These are phyloP conservation scores for Trichoderma endophyticum DNA, from an alignment of 2,329 filamentous ascomycete species.

Conservation along the genomic window DNA sequence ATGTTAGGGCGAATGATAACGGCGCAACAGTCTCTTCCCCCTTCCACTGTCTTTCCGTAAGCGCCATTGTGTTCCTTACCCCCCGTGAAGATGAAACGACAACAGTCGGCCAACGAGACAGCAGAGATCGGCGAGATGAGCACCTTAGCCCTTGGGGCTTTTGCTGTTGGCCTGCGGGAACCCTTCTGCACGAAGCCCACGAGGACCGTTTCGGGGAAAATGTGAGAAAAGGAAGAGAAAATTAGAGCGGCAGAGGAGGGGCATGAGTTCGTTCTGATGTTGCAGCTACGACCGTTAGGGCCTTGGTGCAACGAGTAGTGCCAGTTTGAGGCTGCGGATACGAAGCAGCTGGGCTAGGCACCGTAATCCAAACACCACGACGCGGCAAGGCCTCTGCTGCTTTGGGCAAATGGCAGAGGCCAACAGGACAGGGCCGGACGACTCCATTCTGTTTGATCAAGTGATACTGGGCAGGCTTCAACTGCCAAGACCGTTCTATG, in stretches of 20 bases:
- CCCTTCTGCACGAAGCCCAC: not conserved
- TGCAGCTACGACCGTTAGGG: not conserved
- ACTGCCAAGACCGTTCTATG: slow-evolving; percentile 14
- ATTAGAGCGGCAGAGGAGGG: not conserved
- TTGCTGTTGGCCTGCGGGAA: not conserved
- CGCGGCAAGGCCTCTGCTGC: not conserved
- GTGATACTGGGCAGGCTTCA: slow-evolving; percentile 11
- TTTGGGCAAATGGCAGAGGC: not conserved
- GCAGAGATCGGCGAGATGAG: slow-evolving; percentile 14
- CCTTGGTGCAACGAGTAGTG: slow-evolving; percentile 4
- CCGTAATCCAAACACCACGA: not conserved
- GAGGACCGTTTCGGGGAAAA: not conserved
- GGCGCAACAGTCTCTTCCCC: not conserved
- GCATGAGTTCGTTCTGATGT: not conserved
- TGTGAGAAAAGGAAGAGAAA: not conserved
- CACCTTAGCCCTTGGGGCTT: not conserved
- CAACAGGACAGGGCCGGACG: not conserved
- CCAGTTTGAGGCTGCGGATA: slow-evolving; percentile 1
- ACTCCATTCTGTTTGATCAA: slow-evolving; percentile 15
- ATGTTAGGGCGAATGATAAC: not conserved
- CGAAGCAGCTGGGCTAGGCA: slow-evolving; percentile 13
- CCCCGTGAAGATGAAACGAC: slow-evolving; percentile 17
- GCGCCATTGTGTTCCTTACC: slow-evolving; percentile 5
- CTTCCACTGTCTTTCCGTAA: not conserved
- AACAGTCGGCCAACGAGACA: slow-evolving; percentile 11